These are phyloP conservation scores for Penicillium soppii DNA, from an alignment of 495 filamentous ascomycete genomes.

Conservation along the genomic window DNA sequence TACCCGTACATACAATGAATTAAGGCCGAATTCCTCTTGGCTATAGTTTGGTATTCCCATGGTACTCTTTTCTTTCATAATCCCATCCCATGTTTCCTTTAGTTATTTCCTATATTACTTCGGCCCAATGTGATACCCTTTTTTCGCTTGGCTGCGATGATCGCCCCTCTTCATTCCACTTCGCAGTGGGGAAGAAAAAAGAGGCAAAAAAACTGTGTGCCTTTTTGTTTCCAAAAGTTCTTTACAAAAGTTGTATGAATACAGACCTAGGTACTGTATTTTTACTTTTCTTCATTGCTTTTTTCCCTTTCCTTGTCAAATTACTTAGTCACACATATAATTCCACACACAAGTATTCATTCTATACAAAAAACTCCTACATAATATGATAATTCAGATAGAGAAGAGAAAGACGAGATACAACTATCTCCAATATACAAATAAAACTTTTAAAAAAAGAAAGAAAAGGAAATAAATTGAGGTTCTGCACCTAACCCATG, in stretches of 20 bases:
- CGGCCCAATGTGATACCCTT: background rate
- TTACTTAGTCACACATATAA: no score
- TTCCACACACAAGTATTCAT: background rate
- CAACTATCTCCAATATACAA: no score
- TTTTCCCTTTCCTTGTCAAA: background rate
- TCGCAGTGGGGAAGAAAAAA: conserved; percentile 23
- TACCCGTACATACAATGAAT: background rate
- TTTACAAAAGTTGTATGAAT: conserved; percentile 1
- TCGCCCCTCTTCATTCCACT: conserved; percentile 27
- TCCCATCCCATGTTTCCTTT: conserved; percentile 7
- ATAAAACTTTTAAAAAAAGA: no score
- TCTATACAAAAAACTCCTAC: background rate
- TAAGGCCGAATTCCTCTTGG: conserved; percentile 13
- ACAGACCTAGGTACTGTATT: conserved; percentile 5
- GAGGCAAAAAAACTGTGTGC: conserved; percentile 20
- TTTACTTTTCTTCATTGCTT: conserved; percentile 1
- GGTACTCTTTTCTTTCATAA: background rate
- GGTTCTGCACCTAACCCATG: conserved; percentile 36
- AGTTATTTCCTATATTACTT: background rate
- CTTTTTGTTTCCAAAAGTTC: conserved; percentile 5
- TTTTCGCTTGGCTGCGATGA: conserved; percentile 29
- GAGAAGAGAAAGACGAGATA: no score
- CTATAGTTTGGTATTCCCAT: conserved; percentile 17
- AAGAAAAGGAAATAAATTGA: background rate
- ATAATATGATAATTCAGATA: background rate